phyloP scores from a whole-genome alignment of 2,329 filamentous ascomycete genomes.

The Trichophyton simii region DNA sequence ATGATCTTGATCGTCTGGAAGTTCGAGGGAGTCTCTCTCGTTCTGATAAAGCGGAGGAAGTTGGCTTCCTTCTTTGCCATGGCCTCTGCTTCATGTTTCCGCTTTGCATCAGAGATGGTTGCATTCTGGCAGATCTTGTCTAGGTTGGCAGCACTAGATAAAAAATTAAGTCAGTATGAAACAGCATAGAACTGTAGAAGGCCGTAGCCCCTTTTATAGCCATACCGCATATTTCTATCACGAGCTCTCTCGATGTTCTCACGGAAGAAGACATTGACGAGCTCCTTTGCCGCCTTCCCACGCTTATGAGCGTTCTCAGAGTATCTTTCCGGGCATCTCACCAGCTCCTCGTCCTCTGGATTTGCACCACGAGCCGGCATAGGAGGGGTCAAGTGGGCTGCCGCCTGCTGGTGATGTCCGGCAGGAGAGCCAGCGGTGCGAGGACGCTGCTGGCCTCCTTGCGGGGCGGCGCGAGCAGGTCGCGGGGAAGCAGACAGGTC shows the following conservation, averaged over 20 bases:
- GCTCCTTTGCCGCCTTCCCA: conserved; percentile 51
- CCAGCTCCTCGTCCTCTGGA: conserved; percentile 57
- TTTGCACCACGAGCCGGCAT: conserved; percentile 48
- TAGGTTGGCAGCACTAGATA: conserved; percentile 69
- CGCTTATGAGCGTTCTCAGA: conserved; percentile 73
- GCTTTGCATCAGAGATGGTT: conserved; percentile 59
- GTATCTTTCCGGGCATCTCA: conserved; percentile 70
- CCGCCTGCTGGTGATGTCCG: conserved; percentile 38
- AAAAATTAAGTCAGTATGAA: not conserved
- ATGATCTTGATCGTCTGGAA: conserved; percentile 97
- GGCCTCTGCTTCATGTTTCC: conserved; percentile 72
- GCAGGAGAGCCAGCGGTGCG: conserved; percentile 63
- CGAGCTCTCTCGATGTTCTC: conserved; percentile 93
- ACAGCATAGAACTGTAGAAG: not conserved
- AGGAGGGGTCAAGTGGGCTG: conserved; percentile 58
- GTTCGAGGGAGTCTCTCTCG: conserved; percentile 90
- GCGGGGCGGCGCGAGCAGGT: conserved; percentile 54
- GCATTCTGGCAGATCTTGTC: conserved; percentile 74
- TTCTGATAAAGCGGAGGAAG: conserved; percentile 94
- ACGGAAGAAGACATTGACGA: conserved; percentile 78
- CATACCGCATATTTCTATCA: conserved; percentile 85
- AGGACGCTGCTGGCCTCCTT: conserved; percentile 46
- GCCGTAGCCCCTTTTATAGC: conserved; percentile 15
- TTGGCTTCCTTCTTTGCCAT: conserved; percentile 87
- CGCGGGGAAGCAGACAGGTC: conserved; percentile 67